Evolutionary conservation across 176 grass and related monocot genomes (phyloP).

Genomic region (Stipa capillata): DNA sequence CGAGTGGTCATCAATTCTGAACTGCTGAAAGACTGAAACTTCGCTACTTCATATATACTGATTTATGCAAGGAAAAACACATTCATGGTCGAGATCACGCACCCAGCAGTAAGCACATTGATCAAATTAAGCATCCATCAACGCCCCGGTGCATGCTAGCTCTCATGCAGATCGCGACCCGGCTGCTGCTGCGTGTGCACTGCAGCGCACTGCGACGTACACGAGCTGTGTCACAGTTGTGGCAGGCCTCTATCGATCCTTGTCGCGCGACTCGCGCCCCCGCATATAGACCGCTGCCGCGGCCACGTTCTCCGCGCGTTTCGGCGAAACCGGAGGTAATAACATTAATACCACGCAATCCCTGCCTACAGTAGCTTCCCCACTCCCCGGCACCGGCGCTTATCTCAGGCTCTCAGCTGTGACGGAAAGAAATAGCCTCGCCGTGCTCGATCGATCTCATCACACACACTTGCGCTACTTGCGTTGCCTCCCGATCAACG

Average conservation of each 20-base stretch:
- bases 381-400: not conserved
- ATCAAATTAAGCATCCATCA: too few species aligned
- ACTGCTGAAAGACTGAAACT: too few species aligned
- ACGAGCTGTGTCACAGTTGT: not conserved
- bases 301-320: slow-evolving; percentile 32
- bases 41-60: too few species aligned
- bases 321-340: not conserved
- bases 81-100: too few species aligned
- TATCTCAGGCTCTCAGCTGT: not conserved
- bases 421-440: not conserved
- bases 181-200: not conserved
- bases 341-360: not conserved
- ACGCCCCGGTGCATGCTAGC: not conserved
- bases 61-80: too few species aligned
- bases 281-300: slow-evolving; percentile 9
- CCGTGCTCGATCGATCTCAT: not conserved
- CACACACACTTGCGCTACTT: not conserved
- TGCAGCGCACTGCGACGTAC: not conserved
- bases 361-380: not conserved
- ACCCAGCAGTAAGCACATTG: too few species aligned
- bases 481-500: not conserved
- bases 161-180: not conserved
- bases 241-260: not conserved
- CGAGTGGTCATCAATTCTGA: too few species aligned
- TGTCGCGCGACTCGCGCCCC: not conserved